A percentile compares a stretch with the other conserved stretches of the same genome.
phyloP scores from a whole-genome alignment of 2,329 filamentous ascomycete species.

The Trichoderma sp. region DNA sequence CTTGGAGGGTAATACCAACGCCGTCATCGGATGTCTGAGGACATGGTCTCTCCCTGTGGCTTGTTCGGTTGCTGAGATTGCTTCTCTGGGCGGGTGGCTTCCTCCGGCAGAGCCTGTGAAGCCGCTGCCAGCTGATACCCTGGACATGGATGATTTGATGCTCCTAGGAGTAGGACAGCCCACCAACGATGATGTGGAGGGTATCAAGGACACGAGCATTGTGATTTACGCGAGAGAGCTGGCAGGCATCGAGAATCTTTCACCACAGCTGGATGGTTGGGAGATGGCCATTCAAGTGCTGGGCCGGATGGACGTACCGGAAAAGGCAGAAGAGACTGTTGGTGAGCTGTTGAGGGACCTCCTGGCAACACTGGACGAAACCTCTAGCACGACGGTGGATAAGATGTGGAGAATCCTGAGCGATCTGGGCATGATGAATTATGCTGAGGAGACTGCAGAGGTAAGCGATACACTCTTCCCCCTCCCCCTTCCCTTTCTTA shows the following conservation, averaged over 20 bases:
- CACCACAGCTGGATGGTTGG: conserved; percentile 69
- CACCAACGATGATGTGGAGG: conserved; percentile 57
- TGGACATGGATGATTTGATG: conserved; percentile 82
- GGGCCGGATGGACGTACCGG: conserved; percentile 72
- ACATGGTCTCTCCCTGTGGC: conserved; percentile 79
- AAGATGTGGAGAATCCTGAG: conserved; percentile 77
- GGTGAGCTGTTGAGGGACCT: conserved; percentile 66
- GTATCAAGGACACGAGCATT: conserved; percentile 77
- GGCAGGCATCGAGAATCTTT: conserved; percentile 53
- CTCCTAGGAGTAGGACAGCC: conserved; percentile 67
- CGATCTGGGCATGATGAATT: conserved; percentile 72
- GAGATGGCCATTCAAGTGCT: conserved; percentile 82
- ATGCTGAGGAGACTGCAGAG: conserved; percentile 79
- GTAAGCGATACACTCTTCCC: conserved; percentile 48
- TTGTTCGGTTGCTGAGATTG: conserved; percentile 77
- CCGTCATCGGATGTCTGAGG: conserved; percentile 69
- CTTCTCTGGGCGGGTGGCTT: conserved; percentile 81
- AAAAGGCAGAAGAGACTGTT: conserved; percentile 71
- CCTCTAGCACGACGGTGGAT: conserved; percentile 71
- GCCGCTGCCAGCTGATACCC: conserved; percentile 58
- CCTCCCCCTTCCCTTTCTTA: not conserved
- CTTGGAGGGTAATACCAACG: conserved; percentile 79
- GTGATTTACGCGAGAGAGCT: conserved; percentile 71
- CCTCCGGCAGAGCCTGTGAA: conserved; percentile 43
- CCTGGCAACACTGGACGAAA: conserved; percentile 60